Percentiles rank a stretch among this genome's conserved stretches.
Conservation (phyloP, 371 early-diverging fungal species). For the Mucor saturninus region DNA sequence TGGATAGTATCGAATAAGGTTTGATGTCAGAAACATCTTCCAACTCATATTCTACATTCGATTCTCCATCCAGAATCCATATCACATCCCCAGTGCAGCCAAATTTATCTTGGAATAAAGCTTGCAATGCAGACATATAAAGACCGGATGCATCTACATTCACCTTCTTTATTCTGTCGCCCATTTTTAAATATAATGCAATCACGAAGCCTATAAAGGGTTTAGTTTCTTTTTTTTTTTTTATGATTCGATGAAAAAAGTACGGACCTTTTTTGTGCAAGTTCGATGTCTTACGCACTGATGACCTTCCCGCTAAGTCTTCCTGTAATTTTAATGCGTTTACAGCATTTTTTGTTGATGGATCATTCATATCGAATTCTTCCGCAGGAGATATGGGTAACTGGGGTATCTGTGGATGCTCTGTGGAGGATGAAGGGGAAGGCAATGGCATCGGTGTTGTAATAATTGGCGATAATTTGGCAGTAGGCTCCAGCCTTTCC, state of each 20-base stretch:
- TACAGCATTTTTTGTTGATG: constrained; percentile 35
- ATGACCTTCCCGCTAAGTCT: constrained; percentile 35
- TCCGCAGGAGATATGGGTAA: constrained; percentile 10
- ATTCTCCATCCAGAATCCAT: constrained; percentile 57
- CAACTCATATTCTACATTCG: constrained; percentile 64
- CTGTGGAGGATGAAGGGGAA: constrained; percentile 10
- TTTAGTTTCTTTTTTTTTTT: neutral
- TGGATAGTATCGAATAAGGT: constrained; percentile 55
- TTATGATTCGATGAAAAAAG: neutral
- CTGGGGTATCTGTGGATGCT: constrained; percentile 3
- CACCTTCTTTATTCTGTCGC: constrained; percentile 55
- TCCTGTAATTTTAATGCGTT: constrained; percentile 30
- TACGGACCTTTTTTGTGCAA: constrained; percentile 5
- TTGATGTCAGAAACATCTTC: constrained; percentile 62
- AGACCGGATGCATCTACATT: constrained; percentile 34
- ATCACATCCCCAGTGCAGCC: constrained; percentile 28
- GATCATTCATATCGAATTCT: constrained; percentile 39
- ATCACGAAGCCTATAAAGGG: neutral
- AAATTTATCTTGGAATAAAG: constrained; percentile 57
- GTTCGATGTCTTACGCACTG: constrained; percentile 27
- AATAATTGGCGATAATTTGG: constrained; percentile 5
- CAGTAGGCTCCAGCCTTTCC: constrained; percentile 26
- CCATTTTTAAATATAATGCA: constrained; percentile 53
- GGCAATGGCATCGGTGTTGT: constrained; percentile 6
- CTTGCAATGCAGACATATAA: constrained; percentile 41